Evolutionary conservation across 2,329 filamentous ascomycete species (phyloP).

Genomic region (Orbilia javanica): DNA sequence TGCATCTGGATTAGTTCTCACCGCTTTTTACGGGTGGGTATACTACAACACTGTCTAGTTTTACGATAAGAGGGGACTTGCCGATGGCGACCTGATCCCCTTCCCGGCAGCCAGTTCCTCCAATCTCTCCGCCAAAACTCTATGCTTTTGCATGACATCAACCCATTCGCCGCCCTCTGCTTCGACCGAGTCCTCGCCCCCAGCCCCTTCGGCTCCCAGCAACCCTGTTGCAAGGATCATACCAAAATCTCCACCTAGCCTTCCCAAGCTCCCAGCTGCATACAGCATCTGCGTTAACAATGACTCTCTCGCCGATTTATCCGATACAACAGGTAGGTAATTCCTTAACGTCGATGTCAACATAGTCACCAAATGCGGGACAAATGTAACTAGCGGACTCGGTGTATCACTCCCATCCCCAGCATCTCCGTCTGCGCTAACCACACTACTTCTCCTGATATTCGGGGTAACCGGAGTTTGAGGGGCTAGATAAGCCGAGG

Average conservation of each 20-base stretch:
- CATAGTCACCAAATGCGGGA: slow-evolving; percentile 83
- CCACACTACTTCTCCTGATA: slow-evolving; percentile 27
- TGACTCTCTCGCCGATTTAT: slow-evolving; percentile 84
- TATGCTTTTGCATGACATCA: slow-evolving; percentile 87
- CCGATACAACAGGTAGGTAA: slow-evolving; percentile 85
- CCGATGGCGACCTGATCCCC: slow-evolving; percentile 44
- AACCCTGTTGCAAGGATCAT: slow-evolving; percentile 79
- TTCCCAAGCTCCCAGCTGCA: slow-evolving; percentile 88
- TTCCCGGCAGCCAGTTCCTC: slow-evolving; percentile 67
- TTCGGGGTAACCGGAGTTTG: slow-evolving; percentile 48
- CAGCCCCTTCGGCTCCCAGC: slow-evolving; percentile 65
- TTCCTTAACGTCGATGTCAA: slow-evolving; percentile 79
- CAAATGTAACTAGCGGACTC: slow-evolving; percentile 82
- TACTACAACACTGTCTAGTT: no score
- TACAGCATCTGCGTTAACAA: slow-evolving; percentile 93
- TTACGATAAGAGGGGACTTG: slow-evolving; percentile 41
- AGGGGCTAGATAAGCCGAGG: slow-evolving; percentile 47
- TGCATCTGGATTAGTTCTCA: no score
- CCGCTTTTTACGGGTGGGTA: no score
- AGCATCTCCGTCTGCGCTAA: neutral
- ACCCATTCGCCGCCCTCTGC: slow-evolving; percentile 78
- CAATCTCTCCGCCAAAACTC: slow-evolving; percentile 82
- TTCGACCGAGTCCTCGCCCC: slow-evolving; percentile 65
- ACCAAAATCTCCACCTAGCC: slow-evolving; percentile 92
- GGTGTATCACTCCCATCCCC: slow-evolving; percentile 58